phyloP scores from a whole-genome alignment of 1,284 basidiomycete genomes.

The Grifola frondosa region DNA sequence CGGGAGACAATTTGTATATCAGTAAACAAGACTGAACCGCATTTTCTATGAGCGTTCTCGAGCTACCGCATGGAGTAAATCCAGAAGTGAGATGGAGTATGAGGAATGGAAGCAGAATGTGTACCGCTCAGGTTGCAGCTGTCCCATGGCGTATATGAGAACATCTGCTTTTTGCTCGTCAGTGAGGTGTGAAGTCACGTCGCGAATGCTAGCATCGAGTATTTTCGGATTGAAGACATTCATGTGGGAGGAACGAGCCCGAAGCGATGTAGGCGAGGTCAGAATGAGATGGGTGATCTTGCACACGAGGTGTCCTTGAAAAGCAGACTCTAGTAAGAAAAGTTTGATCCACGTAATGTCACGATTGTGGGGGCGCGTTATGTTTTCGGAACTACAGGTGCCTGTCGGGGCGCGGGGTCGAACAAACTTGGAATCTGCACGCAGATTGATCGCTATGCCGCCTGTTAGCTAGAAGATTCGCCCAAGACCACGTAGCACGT shows the following conservation, averaged over 20 bases:
- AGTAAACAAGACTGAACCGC: conserved; percentile 69
- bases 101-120: conserved; percentile 4
- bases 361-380: no score
- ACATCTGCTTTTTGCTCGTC: conserved; percentile 68
- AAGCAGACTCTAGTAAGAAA: no score
- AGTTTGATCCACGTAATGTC: no score
- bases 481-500: no score
- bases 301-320: no score
- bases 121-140: conserved; percentile 37
- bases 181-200: conserved; percentile 54
- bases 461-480: no score
- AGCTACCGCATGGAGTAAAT: conserved; percentile 35
- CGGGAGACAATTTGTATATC: conserved; percentile 51
- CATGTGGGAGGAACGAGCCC: conserved; percentile 36
- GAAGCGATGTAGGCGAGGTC: no score
- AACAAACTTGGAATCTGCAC: no score
- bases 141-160: conserved; percentile 59
- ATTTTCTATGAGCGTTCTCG: conserved; percentile 68
- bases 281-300: no score
- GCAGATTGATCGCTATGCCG: no score
- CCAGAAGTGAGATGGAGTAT: conserved; percentile 14
- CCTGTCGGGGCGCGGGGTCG: no score
- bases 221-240: conserved; percentile 72
- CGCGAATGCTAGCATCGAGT: conserved; percentile 67
- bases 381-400: no score